Conservation (phyloP, 345 rosid species). For the Fremontodendron californicum region DNA sequence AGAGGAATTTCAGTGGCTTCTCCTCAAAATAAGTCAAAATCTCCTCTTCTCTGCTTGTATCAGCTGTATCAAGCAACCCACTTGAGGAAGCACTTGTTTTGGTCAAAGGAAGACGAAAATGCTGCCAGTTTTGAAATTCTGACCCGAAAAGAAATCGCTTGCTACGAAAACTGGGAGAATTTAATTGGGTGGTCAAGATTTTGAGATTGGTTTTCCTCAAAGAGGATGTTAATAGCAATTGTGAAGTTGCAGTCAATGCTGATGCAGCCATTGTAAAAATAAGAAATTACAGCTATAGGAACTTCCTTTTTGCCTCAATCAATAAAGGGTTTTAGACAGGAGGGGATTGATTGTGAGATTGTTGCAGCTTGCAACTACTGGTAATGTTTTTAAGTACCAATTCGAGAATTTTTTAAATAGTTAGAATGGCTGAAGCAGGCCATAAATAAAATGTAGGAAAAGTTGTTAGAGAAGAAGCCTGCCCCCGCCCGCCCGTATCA, state of each 20-base stretch:
- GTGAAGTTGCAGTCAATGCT: slow-evolving; percentile 22
- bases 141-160: slow-evolving; percentile 16
- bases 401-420: background rate
- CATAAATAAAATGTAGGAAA: too few relatives aligned
- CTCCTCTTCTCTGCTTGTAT: slow-evolving; percentile 27
- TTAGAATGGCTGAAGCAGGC: background rate
- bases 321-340: background rate
- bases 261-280: slow-evolving; percentile 45
- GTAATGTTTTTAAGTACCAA: too few relatives aligned
- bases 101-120: slow-evolving; percentile 16
- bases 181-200: slow-evolving; percentile 21
- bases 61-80: slow-evolving; percentile 29
- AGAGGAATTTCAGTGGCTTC: slow-evolving; percentile 41
- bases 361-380: too few relatives aligned
- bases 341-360: background rate
- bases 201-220: slow-evolving; percentile 32
- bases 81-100: slow-evolving; percentile 22
- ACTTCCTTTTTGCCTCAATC: background rate
- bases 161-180: background rate
- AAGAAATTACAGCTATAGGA: background rate
- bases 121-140: slow-evolving; percentile 14
- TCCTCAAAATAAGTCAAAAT: slow-evolving; percentile 35
- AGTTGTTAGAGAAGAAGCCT: background rate
- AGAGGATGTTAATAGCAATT: slow-evolving; percentile 26
- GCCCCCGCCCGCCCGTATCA: background rate